Conservation (phyloP, 108 stramenopile genomes). For the Heterococcus sp. region DNA sequence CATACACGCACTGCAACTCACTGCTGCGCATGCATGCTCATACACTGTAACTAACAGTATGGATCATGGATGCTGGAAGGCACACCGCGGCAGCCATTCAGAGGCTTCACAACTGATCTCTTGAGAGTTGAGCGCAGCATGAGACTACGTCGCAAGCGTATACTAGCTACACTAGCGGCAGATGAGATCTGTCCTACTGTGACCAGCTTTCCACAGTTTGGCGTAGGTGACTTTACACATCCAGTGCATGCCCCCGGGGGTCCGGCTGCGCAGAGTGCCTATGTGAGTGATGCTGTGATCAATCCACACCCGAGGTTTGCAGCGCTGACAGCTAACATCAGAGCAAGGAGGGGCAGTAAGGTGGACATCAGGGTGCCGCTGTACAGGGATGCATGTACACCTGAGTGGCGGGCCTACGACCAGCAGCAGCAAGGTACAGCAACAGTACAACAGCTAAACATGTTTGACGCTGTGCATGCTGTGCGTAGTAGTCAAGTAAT, state of each 20-base stretch:
- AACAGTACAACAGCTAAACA: too few species aligned
- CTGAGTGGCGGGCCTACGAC: conserved; percentile 54
- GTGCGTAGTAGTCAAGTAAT: too few species aligned
- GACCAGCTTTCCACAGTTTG: conserved; percentile 16
- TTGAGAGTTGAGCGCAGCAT: conserved; percentile 91
- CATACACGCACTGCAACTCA: too few species aligned
- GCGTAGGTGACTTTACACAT: conserved; percentile 14
- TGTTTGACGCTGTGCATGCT: too few species aligned
- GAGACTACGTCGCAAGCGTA: conserved; percentile 79
- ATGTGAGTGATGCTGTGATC: conserved; percentile 89
- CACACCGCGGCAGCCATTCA: conserved; percentile 85
- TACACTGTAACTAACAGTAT: conserved; percentile 46
- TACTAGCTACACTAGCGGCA: conserved; percentile 68
- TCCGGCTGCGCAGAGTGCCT: conserved; percentile 74
- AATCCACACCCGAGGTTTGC: conserved; percentile 98
- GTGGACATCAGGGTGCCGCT: conserved; percentile 91
- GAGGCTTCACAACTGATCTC: conserved; percentile 76
- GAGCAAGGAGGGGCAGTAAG: conserved; percentile 72
- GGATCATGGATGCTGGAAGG: conserved; percentile 99
- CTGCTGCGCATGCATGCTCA: conserved; percentile 77
- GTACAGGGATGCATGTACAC: conserved; percentile 80
- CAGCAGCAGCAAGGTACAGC: neutral
- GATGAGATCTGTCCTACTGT: conserved; percentile 89
- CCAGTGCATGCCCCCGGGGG: conserved; percentile 58
- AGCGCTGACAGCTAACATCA: conserved; percentile 88